Evolutionary conservation across 2,329 filamentous ascomycete genomes (phyloP).

Genomic region (Penicillium vulpinum): DNA sequence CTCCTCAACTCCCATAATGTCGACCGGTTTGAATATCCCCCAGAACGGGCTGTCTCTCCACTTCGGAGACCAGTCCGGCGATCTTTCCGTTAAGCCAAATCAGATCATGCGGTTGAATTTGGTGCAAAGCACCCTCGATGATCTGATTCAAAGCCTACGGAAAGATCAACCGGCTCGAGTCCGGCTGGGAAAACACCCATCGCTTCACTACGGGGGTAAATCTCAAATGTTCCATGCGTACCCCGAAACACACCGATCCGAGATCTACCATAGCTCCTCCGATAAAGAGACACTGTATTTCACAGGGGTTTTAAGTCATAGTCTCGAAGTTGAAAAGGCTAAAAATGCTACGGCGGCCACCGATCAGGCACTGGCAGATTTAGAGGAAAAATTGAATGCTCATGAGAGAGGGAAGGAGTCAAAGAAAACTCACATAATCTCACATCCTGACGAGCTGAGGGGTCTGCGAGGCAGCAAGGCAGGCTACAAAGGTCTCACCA

Average conservation of each 20-base stretch:
- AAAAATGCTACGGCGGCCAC: conserved; percentile 56
- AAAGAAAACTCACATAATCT: conserved; percentile 51
- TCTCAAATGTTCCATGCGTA: conserved; percentile 56
- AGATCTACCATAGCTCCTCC: conserved; percentile 55
- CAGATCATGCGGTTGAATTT: conserved; percentile 52
- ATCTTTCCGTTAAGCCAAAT: conserved; percentile 33
- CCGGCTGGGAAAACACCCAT: conserved; percentile 52
- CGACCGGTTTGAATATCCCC: conserved; percentile 36
- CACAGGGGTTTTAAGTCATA: conserved; percentile 58
- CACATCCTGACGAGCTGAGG: conserved; percentile 38
- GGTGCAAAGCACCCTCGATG: conserved; percentile 46
- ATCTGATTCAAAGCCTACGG: conserved; percentile 47
- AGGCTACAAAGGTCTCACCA: conserved; percentile 36
- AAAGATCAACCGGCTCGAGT: conserved; percentile 47
- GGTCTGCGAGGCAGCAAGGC: conserved; percentile 37
- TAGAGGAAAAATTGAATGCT: conserved; percentile 61
- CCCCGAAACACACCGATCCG: conserved; percentile 56
- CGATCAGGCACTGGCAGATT: conserved; percentile 60
- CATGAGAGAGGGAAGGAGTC: conserved; percentile 62
- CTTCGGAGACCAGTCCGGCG: conserved; percentile 33
- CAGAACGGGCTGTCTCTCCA: conserved; percentile 43
- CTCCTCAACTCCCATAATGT: conserved; percentile 29
- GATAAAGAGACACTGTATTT: conserved; percentile 54
- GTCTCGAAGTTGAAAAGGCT: conserved; percentile 56
- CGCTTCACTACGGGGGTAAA: conserved; percentile 59